Conservation (phyloP, 345 rosid species). For the Draba incana region DNA sequence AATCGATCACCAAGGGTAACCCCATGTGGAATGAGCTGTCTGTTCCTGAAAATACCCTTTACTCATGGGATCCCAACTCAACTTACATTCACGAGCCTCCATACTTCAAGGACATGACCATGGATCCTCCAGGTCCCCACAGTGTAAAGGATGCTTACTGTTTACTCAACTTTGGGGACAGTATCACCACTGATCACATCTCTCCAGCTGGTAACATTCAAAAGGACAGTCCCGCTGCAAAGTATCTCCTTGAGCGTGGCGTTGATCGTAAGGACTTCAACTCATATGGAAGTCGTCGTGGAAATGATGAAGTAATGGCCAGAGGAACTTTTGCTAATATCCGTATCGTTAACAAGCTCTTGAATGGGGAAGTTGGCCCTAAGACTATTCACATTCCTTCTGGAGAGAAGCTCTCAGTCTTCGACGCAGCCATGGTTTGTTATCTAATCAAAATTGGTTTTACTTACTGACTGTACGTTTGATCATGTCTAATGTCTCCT, state of each 20-base stretch:
- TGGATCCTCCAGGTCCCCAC: constrained; percentile 86
- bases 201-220: constrained; percentile 96
- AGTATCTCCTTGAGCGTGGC: constrained; percentile 65
- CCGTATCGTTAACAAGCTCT: constrained; percentile 93
- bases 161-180: constrained; percentile 83
- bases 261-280: constrained; percentile 82
- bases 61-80: constrained; percentile 82
- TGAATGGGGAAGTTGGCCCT: constrained; percentile 96
- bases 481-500: constrained; percentile 7
- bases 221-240: constrained; percentile 91
- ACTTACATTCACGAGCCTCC: constrained; percentile 92
- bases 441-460: background rate
- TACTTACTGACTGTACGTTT: background rate
- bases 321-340: constrained; percentile 99
- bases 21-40: constrained; percentile 87
- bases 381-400: constrained; percentile 92
- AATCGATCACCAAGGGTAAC: constrained; percentile 84
- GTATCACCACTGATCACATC: constrained; percentile 93
- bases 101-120: constrained; percentile 85
- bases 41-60: constrained; percentile 64
- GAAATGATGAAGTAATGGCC: constrained; percentile 96
- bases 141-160: constrained; percentile 89
- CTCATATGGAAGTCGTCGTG: constrained; percentile 99
- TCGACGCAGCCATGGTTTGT: constrained; percentile 88
- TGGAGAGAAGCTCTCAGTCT: constrained; percentile 93